These are phyloP conservation scores for Malassezia japonica DNA, from an alignment of 1,284 basidiomycete genomes.

Conservation along the genomic window DNA sequence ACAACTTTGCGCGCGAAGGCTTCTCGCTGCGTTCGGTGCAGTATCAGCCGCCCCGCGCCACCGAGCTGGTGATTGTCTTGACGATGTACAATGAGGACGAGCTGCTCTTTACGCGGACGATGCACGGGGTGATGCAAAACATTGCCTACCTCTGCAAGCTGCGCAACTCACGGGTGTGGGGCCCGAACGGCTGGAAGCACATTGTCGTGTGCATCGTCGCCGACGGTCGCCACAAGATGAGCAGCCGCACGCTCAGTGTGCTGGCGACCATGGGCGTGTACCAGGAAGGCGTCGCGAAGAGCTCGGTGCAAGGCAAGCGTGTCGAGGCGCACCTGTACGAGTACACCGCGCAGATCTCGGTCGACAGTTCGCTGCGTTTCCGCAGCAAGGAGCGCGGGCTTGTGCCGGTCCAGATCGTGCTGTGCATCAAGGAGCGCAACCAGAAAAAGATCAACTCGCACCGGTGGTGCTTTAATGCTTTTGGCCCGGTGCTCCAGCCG, in stretches of 20 bases:
- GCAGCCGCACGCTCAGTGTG: slow-evolving; percentile 87
- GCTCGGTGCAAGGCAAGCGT: slow-evolving; percentile 71
- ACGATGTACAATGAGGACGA: slow-evolving; percentile 94
- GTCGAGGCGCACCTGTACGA: slow-evolving; percentile 93
- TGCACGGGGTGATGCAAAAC: slow-evolving; percentile 82
- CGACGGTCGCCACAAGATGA: slow-evolving; percentile 82
- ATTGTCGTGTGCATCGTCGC: slow-evolving; percentile 61
- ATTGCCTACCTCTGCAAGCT: slow-evolving; percentile 63
- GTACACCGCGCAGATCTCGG: slow-evolving; percentile 80
- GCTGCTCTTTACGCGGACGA: slow-evolving; percentile 77
- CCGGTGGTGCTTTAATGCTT: slow-evolving; percentile 52
- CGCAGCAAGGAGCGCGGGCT: slow-evolving; percentile 79
- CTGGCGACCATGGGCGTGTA: slow-evolving; percentile 55
- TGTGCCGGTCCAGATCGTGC: slow-evolving; percentile 50
- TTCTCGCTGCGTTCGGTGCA: slow-evolving; percentile 79
- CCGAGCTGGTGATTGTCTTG: slow-evolving; percentile 70
- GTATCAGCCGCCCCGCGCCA: slow-evolving; percentile 59
- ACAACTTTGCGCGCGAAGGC: slow-evolving; percentile 73
- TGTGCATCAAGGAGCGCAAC: slow-evolving; percentile 46
- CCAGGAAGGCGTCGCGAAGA: slow-evolving; percentile 71
- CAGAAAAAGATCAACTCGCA: slow-evolving; percentile 70
- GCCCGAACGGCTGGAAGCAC: slow-evolving; percentile 92
- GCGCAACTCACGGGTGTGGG: slow-evolving; percentile 91
- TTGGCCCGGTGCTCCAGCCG: slow-evolving; percentile 55
- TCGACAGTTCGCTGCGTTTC: slow-evolving; percentile 82